Evolutionary conservation across 129 eudicot genomes (phyloP).

Genomic region (Calendula officinalis): DNA sequence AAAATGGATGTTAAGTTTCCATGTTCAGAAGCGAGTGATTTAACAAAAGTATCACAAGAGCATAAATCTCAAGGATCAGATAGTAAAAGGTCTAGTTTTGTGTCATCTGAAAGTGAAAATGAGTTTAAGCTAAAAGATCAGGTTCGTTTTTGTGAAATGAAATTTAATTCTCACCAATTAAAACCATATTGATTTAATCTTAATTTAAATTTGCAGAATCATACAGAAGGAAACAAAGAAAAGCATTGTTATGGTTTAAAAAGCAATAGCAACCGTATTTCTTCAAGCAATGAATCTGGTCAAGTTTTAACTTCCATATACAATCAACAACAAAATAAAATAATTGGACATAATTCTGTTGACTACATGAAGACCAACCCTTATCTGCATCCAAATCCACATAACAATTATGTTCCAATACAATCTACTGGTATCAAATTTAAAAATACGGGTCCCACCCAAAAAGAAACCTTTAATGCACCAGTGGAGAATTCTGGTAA

Average conservation of each 20-base stretch:
- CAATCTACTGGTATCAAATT: constrained; percentile 34
- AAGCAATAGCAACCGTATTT: constrained; percentile 13
- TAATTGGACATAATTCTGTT: constrained; percentile 15
- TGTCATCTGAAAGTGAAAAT: constrained; percentile 29
- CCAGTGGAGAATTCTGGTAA: constrained; percentile 23
- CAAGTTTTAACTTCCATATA: constrained; percentile 28
- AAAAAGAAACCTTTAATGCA: constrained; percentile 41
- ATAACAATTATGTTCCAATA: constrained; percentile 22
- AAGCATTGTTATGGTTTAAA: constrained; percentile 21
- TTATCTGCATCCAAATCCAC: constrained; percentile 17
- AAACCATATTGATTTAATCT: too few relatives aligned
- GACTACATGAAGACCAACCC: constrained; percentile 30
- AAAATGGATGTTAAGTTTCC: constrained; percentile 48
- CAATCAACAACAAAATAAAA: constrained; percentile 30
- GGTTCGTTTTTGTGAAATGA: constrained; percentile 27
- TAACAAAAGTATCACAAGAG: constrained; percentile 25
- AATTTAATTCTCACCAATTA: too few relatives aligned
- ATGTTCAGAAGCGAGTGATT: constrained; percentile 39
- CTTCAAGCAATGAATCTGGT: constrained; percentile 30
- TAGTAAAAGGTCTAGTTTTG: constrained; percentile 28
- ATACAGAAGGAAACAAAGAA: too few relatives aligned
- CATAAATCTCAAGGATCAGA: constrained; percentile 29
- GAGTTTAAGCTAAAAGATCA: constrained; percentile 28
- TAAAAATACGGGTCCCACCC: constrained; percentile 30
- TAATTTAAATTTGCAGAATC: too few relatives aligned